phyloP scores from a whole-genome alignment of 2,329 filamentous ascomycete species.

The Davidsoniella eucalypti region DNA sequence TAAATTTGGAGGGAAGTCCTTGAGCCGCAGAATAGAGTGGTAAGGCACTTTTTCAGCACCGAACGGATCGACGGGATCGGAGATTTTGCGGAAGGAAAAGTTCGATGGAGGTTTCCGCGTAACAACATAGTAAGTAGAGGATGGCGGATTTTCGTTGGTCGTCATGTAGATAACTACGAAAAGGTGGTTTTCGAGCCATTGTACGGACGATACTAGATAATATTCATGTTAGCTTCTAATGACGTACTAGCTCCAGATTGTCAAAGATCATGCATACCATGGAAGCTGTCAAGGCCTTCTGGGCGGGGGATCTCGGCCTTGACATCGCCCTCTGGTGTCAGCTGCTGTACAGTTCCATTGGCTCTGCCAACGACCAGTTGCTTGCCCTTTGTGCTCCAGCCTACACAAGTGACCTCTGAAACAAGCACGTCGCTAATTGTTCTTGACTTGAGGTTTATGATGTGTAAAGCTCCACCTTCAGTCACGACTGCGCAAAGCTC shows the following conservation, averaged over 20 bases:
- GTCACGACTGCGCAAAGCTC: constrained; percentile 71
- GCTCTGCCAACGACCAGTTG: constrained; percentile 75
- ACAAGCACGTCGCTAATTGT: constrained; percentile 49
- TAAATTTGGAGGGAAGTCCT: constrained; percentile 64
- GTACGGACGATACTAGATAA: constrained; percentile 53
- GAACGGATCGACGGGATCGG: constrained; percentile 59
- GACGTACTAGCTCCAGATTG: neutral
- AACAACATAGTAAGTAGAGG: constrained; percentile 66
- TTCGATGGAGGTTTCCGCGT: constrained; percentile 42
- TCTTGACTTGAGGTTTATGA: constrained; percentile 62
- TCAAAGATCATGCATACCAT: constrained; percentile 36
- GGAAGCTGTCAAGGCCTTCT: constrained; percentile 46
- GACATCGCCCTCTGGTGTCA: constrained; percentile 62
- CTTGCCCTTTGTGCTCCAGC: constrained; percentile 89
- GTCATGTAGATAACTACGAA: constrained; percentile 70
- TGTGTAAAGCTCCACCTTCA: constrained; percentile 59
- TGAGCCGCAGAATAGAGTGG: constrained; percentile 61
- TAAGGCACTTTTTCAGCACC: constrained; percentile 51
- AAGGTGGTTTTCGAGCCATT: constrained; percentile 77
- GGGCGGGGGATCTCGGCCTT: constrained; percentile 71
- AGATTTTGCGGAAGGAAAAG: constrained; percentile 59
- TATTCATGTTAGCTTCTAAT: constrained; percentile 1
- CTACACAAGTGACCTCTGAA: constrained; percentile 61
- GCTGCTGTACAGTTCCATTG: constrained; percentile 65
- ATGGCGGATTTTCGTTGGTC: constrained; percentile 37